Evolutionary conservation across 768 basidiomycete species (phyloP).

Genomic region (Boletus patriciae): DNA sequence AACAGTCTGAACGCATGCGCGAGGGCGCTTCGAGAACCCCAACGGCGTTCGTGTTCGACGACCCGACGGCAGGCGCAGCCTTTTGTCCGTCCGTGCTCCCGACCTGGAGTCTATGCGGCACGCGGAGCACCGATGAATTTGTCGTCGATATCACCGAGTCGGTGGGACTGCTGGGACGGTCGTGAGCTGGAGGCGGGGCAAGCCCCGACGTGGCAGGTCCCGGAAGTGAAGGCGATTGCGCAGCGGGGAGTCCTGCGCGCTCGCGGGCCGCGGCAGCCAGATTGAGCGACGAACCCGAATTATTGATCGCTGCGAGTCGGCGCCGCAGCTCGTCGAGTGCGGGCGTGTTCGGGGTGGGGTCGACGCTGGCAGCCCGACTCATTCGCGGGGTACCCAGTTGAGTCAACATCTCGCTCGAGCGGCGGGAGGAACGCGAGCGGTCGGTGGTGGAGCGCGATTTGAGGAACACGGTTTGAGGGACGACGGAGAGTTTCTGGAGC

Average conservation of each 20-base stretch:
- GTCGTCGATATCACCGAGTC: slow-evolving; percentile 77
- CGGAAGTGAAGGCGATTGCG: slow-evolving; percentile 16
- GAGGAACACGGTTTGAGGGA: slow-evolving; percentile 90
- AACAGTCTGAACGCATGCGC: slow-evolving; percentile 62
- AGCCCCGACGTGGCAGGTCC: slow-evolving; percentile 15
- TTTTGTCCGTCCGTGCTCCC: slow-evolving; percentile 78
- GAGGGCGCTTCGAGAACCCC: slow-evolving; percentile 80
- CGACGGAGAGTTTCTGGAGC: slow-evolving; percentile 83
- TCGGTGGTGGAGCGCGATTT: slow-evolving; percentile 47
- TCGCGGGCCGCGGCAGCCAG: slow-evolving; percentile 46
- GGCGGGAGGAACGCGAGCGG: slow-evolving; percentile 40
- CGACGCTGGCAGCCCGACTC: slow-evolving; percentile 49
- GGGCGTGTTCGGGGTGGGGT: slow-evolving; percentile 47
- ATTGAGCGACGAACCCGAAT: slow-evolving; percentile 64
- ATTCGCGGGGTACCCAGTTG: slow-evolving; percentile 53
- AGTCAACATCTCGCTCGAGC: slow-evolving; percentile 40
- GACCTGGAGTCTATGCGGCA: slow-evolving; percentile 62
- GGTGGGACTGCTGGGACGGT: slow-evolving; percentile 75
- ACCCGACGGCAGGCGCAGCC: slow-evolving; percentile 86
- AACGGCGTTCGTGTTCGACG: slow-evolving; percentile 78
- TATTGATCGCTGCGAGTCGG: slow-evolving; percentile 71
- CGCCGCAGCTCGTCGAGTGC: slow-evolving; percentile 80
- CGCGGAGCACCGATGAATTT: slow-evolving; percentile 60
- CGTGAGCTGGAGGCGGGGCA: slow-evolving; percentile 32
- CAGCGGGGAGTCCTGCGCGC: slow-evolving; percentile 34